These are phyloP conservation scores for Aureobasidium sp. DNA, from an alignment of 2,329 filamentous ascomycete genomes.

Conservation along the genomic window DNA sequence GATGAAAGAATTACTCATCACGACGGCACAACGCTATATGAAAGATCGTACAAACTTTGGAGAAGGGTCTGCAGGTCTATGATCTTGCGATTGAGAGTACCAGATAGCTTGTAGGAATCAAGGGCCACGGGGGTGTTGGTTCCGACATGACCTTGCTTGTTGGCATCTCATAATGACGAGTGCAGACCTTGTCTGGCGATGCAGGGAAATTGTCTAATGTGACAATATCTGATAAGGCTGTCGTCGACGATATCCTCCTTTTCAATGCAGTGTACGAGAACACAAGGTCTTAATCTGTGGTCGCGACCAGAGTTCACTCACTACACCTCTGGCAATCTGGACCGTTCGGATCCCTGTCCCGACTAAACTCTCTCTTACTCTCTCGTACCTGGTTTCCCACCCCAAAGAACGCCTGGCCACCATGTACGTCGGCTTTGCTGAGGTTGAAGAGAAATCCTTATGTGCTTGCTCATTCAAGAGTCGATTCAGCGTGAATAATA, in stretches of 20 bases:
- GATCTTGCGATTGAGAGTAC: not conserved
- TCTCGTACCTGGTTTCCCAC: not conserved
- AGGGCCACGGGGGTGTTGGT: not conserved
- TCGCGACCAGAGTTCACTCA: not conserved
- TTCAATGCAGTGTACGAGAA: not conserved
- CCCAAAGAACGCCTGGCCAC: not conserved
- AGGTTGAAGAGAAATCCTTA: not conserved
- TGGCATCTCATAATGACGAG: not conserved
- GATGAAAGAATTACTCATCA: not conserved
- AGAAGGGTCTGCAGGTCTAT: not conserved
- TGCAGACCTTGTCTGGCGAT: not conserved
- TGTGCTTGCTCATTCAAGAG: not conserved
- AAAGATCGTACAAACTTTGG: not conserved
- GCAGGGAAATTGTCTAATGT: not conserved
- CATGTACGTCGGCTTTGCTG: not conserved
- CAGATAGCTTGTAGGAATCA: not conserved
- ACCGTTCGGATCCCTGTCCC: not conserved
- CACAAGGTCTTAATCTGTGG: not conserved
- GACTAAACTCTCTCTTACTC: not conserved
- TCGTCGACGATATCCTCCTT: not conserved
- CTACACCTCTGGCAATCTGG: not conserved
- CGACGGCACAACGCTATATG: not conserved
- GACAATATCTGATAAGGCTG: not conserved
- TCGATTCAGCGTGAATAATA: not conserved
- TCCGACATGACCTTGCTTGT: not conserved